Base-by-base conservation (phyloP, 2,329 filamentous ascomycete species). In the Sarocladiaceae sp. region DNA sequence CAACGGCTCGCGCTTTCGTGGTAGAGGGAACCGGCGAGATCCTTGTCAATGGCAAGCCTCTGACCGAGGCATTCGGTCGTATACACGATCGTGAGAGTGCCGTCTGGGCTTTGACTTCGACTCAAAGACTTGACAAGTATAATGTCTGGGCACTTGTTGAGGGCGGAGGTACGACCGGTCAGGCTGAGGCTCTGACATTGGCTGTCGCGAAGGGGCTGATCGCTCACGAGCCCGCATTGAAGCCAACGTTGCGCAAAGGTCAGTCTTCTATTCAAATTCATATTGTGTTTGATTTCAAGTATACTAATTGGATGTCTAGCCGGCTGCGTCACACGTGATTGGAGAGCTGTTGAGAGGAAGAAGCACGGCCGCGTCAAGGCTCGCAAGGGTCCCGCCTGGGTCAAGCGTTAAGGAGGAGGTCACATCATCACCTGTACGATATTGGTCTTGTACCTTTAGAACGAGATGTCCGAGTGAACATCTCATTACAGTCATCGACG, bases 381-480 rank as follows among this genome's bases (percentile, higher is more conserved):
- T 54, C 88, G 94, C 73, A 99, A 99, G 84, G 95, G 88, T 84
- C 93, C 93, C 55, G 82, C 94, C 63, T 99, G 95, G 94, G 92
- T 97, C 79, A 97, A 97, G 84, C 74, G 80, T 74, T 84, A 77
- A 66, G 52, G 17, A 15, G 28, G 7, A 36, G 4, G 3, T 11
- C 29, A 25, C 31, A n/a, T 40, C 37, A 40, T 50, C 49, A 39
- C 15, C 13, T 39, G 37, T 51, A 51, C 33, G n/a, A 51, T 31
- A 18, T 37, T 11, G 12, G 23, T 29, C 35, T 13, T 51, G 22
- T 28, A 26, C 23, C 40, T 26, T 4, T 26, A 44, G 17, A 26
- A 3, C 7, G 6, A 23, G 37, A 22, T 40, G 37, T 20, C 18
- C 20, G n/a, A 20, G 37, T 5, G 7, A 23, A 10, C 18, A 22